Percentiles rank a stretch among this genome's conserved stretches.
Conservation (phyloP, 2,329 filamentous ascomycete genomes). For the Albophoma yamanashiensis region DNA sequence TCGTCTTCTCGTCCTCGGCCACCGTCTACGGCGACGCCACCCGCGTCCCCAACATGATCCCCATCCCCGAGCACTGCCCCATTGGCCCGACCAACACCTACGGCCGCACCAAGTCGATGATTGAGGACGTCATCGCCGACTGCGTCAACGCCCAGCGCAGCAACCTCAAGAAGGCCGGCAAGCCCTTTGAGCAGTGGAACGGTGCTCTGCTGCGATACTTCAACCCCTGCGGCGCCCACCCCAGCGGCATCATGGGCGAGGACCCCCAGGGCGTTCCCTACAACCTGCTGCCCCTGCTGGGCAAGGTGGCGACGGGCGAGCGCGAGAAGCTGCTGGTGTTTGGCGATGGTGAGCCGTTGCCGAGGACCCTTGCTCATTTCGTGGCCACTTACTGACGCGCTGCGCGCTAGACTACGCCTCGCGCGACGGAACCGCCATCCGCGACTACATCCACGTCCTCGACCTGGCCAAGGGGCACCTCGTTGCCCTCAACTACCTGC, state of each 20-base stretch:
- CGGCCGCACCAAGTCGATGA: slow-evolving; percentile 88
- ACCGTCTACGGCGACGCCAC: slow-evolving; percentile 98
- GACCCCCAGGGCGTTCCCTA: slow-evolving; percentile 92
- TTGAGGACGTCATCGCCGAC: slow-evolving; percentile 88
- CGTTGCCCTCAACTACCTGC: slow-evolving; percentile 81
- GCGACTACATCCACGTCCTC: slow-evolving; percentile 96
- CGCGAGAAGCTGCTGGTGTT: slow-evolving; percentile 91
- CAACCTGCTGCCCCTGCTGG: slow-evolving; percentile 88
- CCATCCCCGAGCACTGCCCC: slow-evolving; percentile 93
- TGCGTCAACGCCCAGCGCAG: slow-evolving; percentile 78
- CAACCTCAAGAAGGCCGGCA: slow-evolving; percentile 69
- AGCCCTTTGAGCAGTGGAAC: slow-evolving; percentile 77
- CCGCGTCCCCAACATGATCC: slow-evolving; percentile 94
- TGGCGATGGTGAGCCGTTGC: slow-evolving; percentile 62
- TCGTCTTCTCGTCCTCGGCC: slow-evolving; percentile 96
- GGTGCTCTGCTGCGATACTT: slow-evolving; percentile 91
- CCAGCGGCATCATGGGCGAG: slow-evolving; percentile 94
- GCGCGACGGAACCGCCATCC: slow-evolving; percentile 84
- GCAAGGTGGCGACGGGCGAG: slow-evolving; percentile 92
- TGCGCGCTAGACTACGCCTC: slow-evolving; percentile 66
- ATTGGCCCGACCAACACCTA: slow-evolving; percentile 96
- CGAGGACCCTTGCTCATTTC: too few relatives aligned
- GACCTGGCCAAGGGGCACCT: slow-evolving; percentile 82
- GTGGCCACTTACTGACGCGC: slow-evolving; percentile 7
- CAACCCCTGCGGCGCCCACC: slow-evolving; percentile 92